Percentiles rank a stretch among this genome's conserved stretches.
phyloP scores from a whole-genome alignment of 306 rosid species.

The Vicia villosa region DNA sequence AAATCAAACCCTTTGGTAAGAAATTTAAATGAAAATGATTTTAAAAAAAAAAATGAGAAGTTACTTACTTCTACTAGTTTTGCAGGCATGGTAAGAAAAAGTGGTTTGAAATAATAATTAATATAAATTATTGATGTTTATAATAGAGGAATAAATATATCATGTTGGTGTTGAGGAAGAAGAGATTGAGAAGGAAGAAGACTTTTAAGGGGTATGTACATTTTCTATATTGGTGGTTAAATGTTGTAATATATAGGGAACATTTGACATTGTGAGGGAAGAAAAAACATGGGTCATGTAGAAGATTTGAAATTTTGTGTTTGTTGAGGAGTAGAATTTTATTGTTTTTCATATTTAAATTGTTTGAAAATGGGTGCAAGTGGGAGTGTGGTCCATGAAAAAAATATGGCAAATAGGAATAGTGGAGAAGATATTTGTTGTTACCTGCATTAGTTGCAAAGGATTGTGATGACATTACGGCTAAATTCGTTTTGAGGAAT shows the following conservation, averaged over 20 bases:
- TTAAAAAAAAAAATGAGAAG: slow-evolving; percentile 9
- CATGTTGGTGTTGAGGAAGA: slow-evolving; percentile 28
- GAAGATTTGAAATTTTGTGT: slow-evolving; percentile 40
- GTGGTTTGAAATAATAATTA: background rate
- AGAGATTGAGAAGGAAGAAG: background rate
- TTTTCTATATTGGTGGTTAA: slow-evolving; percentile 5
- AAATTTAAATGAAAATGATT: background rate
- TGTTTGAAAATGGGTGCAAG: slow-evolving; percentile 41
- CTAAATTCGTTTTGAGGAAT: slow-evolving; percentile 6
- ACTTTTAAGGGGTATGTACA: slow-evolving; percentile 9
- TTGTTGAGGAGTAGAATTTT: slow-evolving; percentile 30
- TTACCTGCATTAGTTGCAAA: background rate
- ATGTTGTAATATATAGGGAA: slow-evolving; percentile 25
- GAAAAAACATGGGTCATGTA: slow-evolving; percentile 44
- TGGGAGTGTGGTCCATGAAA: slow-evolving; percentile 52
- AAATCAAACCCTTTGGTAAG: background rate
- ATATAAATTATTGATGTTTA: background rate
- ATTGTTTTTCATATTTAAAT: slow-evolving; percentile 23
- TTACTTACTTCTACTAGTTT: slow-evolving; percentile 51
- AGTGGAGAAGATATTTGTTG: slow-evolving; percentile 1
- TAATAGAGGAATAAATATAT: slow-evolving; percentile 28
- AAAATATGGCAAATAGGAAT: slow-evolving; percentile 23
- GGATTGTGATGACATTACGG: slow-evolving; percentile 4
- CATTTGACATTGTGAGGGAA: slow-evolving; percentile 25
- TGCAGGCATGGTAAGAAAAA: slow-evolving; percentile 36